Conservation (phyloP, 257 asterid species). For the Solanum paucissectum region DNA sequence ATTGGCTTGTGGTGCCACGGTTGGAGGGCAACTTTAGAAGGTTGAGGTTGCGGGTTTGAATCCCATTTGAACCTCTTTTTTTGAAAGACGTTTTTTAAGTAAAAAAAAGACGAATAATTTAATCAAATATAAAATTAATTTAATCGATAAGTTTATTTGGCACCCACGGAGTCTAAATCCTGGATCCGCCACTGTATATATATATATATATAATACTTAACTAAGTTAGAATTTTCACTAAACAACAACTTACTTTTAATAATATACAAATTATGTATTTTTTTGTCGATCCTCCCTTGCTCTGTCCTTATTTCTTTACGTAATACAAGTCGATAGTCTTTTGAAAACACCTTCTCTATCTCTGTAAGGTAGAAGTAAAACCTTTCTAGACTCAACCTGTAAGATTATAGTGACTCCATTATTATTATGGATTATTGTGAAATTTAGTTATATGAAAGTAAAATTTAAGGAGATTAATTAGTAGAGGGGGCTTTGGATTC, state of each 20-base stretch:
- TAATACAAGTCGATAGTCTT: background rate
- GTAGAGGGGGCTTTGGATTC: conserved; percentile 31
- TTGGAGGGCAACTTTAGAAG: too few species aligned
- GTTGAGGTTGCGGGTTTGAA: too few species aligned
- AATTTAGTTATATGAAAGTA: background rate
- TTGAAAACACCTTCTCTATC: background rate
- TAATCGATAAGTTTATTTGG: too few species aligned
- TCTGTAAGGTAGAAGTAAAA: background rate
- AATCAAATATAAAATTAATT: too few species aligned
- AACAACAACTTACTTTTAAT: background rate
- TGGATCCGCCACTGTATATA: too few species aligned
- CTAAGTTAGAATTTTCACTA: background rate
- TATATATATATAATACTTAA: background rate
- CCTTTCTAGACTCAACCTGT: rapidly evolving
- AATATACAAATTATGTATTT: background rate
- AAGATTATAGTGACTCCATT: background rate
- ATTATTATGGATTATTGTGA: background rate
- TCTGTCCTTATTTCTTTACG: background rate
- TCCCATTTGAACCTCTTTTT: too few species aligned
- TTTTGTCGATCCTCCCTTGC: background rate
- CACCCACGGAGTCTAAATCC: too few species aligned
- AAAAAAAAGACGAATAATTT: too few species aligned
- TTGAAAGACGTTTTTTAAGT: too few species aligned
- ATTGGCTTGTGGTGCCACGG: too few species aligned
- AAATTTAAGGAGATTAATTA: background rate